Conservation (phyloP, 257 asterid genomes). For the Jasminum sambac region DNA sequence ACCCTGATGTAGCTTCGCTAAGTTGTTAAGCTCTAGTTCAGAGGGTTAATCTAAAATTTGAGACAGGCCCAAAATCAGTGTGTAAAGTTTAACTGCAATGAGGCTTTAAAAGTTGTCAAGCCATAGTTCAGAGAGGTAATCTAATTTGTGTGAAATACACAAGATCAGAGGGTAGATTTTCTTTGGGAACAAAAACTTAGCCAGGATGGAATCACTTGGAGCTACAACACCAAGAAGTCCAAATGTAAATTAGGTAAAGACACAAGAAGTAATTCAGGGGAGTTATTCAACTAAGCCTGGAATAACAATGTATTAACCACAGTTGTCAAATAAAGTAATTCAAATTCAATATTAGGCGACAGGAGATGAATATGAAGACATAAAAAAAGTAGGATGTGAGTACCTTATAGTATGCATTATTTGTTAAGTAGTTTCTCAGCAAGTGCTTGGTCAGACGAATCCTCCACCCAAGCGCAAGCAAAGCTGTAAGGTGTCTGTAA, state of each 20-base stretch:
- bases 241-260: constrained; percentile 17
- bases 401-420: constrained; percentile 94
- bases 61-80: too few species aligned
- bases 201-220: constrained; percentile 14
- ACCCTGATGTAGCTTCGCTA: background rate
- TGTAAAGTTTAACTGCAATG: background rate
- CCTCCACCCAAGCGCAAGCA: constrained; percentile 99
- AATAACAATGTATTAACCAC: constrained; percentile 12
- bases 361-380: background rate
- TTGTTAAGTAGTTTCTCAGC: constrained; percentile 74
- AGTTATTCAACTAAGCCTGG: constrained; percentile 2
- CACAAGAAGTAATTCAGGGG: constrained; percentile 2
- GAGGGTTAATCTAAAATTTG: too few species aligned
- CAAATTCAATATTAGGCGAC: constrained; percentile 6
- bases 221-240: constrained; percentile 13
- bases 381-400: constrained; percentile 18
- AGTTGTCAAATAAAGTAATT: constrained; percentile 18
- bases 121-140: background rate
- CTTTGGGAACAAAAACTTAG: background rate
- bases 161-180: background rate
- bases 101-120: background rate
- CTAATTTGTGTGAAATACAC: background rate
- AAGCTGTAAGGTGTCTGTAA: constrained; percentile 76
- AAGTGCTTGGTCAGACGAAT: constrained; percentile 92
- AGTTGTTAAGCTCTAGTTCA: too few species aligned